These are phyloP conservation scores for Sporothrix pseudoabietina DNA, from an alignment of 2,329 filamentous ascomycete genomes.

Conservation along the genomic window DNA sequence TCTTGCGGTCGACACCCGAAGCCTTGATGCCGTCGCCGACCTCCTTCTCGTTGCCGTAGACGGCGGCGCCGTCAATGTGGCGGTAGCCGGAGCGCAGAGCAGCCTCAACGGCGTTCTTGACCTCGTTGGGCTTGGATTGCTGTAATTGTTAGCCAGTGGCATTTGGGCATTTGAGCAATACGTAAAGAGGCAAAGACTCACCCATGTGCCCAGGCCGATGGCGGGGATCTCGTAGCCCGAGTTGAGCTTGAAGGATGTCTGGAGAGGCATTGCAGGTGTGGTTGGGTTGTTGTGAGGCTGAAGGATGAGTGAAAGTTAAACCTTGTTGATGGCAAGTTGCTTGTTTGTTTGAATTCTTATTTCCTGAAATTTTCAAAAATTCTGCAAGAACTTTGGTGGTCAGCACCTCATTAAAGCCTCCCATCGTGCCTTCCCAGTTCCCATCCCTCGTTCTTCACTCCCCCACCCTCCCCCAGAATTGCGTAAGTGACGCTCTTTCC, in stretches of 20 bases:
- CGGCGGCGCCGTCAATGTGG: conserved; percentile 53
- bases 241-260: conserved; percentile 33
- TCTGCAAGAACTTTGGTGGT: not conserved
- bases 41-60: conserved; percentile 46
- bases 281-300: not conserved
- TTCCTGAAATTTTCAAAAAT: not conserved
- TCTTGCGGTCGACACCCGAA: conserved; percentile 30
- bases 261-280: conserved; percentile 33
- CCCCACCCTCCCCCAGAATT: not conserved
- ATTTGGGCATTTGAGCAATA: no score
- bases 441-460: not conserved
- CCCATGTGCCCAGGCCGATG: conserved; percentile 48
- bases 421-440: conserved; percentile 17
- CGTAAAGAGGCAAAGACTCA: conserved; percentile 35
- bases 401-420: conserved; percentile 12
- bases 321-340: not conserved
- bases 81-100: conserved; percentile 50
- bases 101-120: conserved; percentile 48
- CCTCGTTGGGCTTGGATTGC: conserved; percentile 45
- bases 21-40: conserved; percentile 32
- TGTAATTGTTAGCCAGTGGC: not conserved
- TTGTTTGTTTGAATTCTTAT: not conserved
- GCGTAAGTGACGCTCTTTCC: conserved; percentile 1
- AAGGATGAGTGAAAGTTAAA: not conserved
- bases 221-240: conserved; percentile 42